Evolutionary conservation across 2,329 filamentous ascomycete genomes (phyloP), one percentile per base, ranked within the genome.

Genomic region (Talaromyces marneffei): DNA sequence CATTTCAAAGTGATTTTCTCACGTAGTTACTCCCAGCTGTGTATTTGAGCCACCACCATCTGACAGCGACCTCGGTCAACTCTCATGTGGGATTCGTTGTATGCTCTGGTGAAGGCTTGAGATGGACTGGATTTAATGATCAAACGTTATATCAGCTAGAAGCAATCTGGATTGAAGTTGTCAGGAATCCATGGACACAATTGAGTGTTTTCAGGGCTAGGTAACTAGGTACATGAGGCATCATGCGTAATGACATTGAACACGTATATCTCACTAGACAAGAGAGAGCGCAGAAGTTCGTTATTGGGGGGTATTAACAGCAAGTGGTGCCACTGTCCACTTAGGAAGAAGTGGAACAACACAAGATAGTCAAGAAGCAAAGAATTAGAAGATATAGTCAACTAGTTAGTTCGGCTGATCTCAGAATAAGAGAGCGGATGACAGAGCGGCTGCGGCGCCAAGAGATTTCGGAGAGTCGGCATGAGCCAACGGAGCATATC

Each of bases 401-500:
- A n/a, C n/a, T n/a, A n/a, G n/a, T n/a, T 48, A 48, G 23, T 48
- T n/a, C 16, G 44, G 25, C 27, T 52, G 27, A 52, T 3, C 9
- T 46, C 29, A n/a, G n/a, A n/a, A n/a, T n/a, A n/a, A n/a, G 27
- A 10, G n/a, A 52, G 29, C 48, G 9, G 48, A 52, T 3, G 48
- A 52, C 33, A 31, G 27, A 50, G 46, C 46, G 27, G 27, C 18
- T 18, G 46, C n/a, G 16, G 48, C n/a, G 48, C 48, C 48, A 52
- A 52, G 48, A 52, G n/a, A 52, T 52, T 52, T 52, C 48, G 48
- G 48, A 52, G 29, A 18, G 46, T 52, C n/a, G 46, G 25, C 44
- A 7, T 18, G 6, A 44, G 40, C 46, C 46, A 50, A 50, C 46
- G 27, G 46, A 52, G 48, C 48, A 33, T 33, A 52, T 52, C 48